A percentile compares a stretch with the other conserved stretches of the same genome.
Evolutionary conservation across 1,139 yeast species (phyloP).

Genomic region (Eremothecium sinecaudum): DNA sequence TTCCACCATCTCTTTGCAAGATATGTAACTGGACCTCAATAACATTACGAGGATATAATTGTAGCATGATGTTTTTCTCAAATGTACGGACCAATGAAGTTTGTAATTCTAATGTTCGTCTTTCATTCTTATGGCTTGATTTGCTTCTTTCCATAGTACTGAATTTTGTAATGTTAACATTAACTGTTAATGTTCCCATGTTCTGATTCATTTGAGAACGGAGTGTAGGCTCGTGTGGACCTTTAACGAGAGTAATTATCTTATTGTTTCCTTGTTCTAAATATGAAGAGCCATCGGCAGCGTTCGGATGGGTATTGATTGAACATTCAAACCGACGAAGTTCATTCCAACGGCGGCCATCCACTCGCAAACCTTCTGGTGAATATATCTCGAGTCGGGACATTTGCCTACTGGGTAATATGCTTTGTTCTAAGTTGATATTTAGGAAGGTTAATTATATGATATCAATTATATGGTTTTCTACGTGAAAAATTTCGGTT

Average conservation of each 20-base stretch:
- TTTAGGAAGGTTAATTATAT: too few relatives aligned
- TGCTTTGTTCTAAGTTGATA: too few relatives aligned
- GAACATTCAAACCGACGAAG: slow-evolving; percentile 71
- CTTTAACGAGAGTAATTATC: slow-evolving; percentile 74
- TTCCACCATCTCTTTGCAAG: slow-evolving; percentile 83
- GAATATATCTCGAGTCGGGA: slow-evolving; percentile 75
- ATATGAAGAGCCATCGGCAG: slow-evolving; percentile 88
- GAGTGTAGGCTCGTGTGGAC: slow-evolving; percentile 75
- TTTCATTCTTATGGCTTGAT: slow-evolving; percentile 44
- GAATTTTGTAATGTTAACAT: slow-evolving; percentile 68
- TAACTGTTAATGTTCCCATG: slow-evolving; percentile 52
- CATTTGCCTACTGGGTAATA: too few relatives aligned
- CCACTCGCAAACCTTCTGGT: slow-evolving; percentile 86
- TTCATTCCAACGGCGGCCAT: slow-evolving; percentile 94
- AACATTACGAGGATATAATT: slow-evolving; percentile 73
- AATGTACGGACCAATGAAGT: slow-evolving; percentile 71
- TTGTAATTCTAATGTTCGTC: slow-evolving; percentile 66
- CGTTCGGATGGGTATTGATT: slow-evolving; percentile 77
- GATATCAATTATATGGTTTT: too few relatives aligned
- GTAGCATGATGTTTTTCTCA: slow-evolving; percentile 64
- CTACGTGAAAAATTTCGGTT: too few relatives aligned
- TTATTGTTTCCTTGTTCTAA: slow-evolving; percentile 91
- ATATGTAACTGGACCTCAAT: slow-evolving; percentile 69
- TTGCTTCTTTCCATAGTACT: slow-evolving; percentile 71
- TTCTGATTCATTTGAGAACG: slow-evolving; percentile 39